phyloP scores from a whole-genome alignment of 2,329 filamentous ascomycete genomes.

The Paecilomyces formosus region DNA sequence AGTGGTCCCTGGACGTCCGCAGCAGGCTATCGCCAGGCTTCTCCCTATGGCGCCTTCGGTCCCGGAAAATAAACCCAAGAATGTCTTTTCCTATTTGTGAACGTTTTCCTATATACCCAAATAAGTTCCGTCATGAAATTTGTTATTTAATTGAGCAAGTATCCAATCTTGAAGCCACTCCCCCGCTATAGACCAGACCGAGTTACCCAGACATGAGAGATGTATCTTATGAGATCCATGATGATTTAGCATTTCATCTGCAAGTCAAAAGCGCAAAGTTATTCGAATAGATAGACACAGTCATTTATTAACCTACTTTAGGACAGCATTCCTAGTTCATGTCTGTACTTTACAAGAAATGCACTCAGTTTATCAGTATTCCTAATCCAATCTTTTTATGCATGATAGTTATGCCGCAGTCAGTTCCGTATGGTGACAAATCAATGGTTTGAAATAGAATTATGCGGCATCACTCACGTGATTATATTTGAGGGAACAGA shows the following conservation, averaged over 20 bases:
- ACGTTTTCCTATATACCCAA: background rate
- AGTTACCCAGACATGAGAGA: background rate
- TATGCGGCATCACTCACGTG: background rate
- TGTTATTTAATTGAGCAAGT: background rate
- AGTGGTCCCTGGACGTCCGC: constrained; percentile 19
- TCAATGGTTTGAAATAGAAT: too few relatives aligned
- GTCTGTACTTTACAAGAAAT: background rate
- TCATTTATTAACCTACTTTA: background rate
- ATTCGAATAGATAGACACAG: background rate
- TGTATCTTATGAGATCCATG: background rate
- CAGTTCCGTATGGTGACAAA: too few relatives aligned
- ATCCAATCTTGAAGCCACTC: background rate
- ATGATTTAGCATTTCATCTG: background rate
- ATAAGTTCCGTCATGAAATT: background rate
- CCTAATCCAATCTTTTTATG: background rate
- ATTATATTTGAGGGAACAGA: background rate
- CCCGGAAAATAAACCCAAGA: background rate
- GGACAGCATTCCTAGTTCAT: background rate
- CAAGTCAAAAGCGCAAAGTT: background rate
- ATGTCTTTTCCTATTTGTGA: background rate
- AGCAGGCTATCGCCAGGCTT: constrained; percentile 1
- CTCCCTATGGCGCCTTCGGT: constrained; percentile 3
- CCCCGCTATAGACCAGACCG: background rate
- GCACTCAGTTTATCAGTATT: background rate
- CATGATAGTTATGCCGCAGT: too few relatives aligned